Percentiles rank a stretch among this genome's conserved stretches.
phyloP scores from a whole-genome alignment of 345 rosid genomes.

The Gossypium ekmanianum region DNA sequence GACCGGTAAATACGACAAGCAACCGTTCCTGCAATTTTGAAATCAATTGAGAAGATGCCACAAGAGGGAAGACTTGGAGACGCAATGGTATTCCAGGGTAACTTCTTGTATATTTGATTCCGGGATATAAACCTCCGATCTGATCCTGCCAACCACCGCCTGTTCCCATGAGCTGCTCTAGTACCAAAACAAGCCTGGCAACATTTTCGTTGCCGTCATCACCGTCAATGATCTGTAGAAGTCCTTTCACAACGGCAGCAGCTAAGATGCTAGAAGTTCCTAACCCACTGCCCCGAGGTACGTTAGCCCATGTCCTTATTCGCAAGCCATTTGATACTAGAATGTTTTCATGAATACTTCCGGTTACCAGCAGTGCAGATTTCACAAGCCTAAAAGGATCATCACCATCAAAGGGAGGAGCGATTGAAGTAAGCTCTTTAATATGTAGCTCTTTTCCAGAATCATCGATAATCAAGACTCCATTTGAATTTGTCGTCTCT shows the following conservation, averaged over 20 bases:
- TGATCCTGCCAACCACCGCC: slow-evolving; percentile 99
- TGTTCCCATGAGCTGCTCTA: slow-evolving; percentile 98
- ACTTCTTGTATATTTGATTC: slow-evolving; percentile 81
- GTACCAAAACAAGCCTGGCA: slow-evolving; percentile 80
- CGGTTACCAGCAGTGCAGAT: slow-evolving; percentile 82
- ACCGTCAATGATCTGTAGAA: slow-evolving; percentile 65
- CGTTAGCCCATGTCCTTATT: slow-evolving; percentile 86
- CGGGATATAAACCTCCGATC: slow-evolving; percentile 88
- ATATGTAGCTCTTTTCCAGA: slow-evolving; percentile 53
- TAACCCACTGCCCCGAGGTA: slow-evolving; percentile 93
- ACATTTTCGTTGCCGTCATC: slow-evolving; percentile 81
- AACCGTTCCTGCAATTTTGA: slow-evolving; percentile 72
- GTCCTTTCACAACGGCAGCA: slow-evolving; percentile 91
- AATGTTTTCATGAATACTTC: slow-evolving; percentile 43
- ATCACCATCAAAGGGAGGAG: slow-evolving; percentile 55
- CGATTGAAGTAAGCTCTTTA: slow-evolving; percentile 47
- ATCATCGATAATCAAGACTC: slow-evolving; percentile 69
- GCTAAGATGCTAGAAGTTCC: slow-evolving; percentile 98
- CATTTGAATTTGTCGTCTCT: slow-evolving; percentile 54
- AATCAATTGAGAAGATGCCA: slow-evolving; percentile 58
- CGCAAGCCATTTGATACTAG: slow-evolving; percentile 47
- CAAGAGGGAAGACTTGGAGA: slow-evolving; percentile 79
- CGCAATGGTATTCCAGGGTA: slow-evolving; percentile 89
- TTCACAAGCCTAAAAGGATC: slow-evolving; percentile 89
- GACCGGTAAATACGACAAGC: slow-evolving; percentile 91